Evolutionary conservation across 805 yeast genomes (phyloP), one percentile per base, ranked within the genome.

Genomic region (Kuraishia borneana): DNA sequence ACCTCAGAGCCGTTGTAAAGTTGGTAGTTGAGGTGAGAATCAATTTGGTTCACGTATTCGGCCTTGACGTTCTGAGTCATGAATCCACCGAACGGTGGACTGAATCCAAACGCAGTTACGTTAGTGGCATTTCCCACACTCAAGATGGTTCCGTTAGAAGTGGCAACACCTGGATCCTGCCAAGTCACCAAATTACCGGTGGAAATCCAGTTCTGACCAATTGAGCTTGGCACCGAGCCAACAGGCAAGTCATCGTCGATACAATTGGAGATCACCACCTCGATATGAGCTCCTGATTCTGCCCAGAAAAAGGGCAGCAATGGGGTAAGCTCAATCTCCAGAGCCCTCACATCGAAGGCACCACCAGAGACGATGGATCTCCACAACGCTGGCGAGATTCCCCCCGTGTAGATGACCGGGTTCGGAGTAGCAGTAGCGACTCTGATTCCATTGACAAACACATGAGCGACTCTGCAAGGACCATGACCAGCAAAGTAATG

Each of bases 301-400:
- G 51, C 51, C 87, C 88, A 81, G 21, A 84, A 51, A n/a, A 58
- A 50, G 3, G 94, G 92, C 38, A 84, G 55, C 40, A 76, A 63
- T 1, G 82, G 73, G 8, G 89, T 70, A 31, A 85, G 46, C 42
- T 85, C 94, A 31, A 85, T 50, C 37, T 75, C 77, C 42, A 79
- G 61, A n/a, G 79, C 67, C 13, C 73, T 75, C 21, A 84, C 59
- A 50, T 85, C 94, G 55, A 76, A 83, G 1, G 94, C 78, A 38
- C 74, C 68, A 14, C 70, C 65, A 2, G 83, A 76, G 5, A 84
- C 94, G 40, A 82, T 72, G 3, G 94, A 84, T 33, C 69, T 65
- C 95, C 95, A 85, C 31, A 84, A 57, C 3, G 78, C 65, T 1
- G 95, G 94, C 2, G 87, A 70, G 22, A 76, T 57, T 2, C 94